phyloP scores from a whole-genome alignment of 2,329 filamentous ascomycete genomes.

The Harringtonia aguacate region DNA sequence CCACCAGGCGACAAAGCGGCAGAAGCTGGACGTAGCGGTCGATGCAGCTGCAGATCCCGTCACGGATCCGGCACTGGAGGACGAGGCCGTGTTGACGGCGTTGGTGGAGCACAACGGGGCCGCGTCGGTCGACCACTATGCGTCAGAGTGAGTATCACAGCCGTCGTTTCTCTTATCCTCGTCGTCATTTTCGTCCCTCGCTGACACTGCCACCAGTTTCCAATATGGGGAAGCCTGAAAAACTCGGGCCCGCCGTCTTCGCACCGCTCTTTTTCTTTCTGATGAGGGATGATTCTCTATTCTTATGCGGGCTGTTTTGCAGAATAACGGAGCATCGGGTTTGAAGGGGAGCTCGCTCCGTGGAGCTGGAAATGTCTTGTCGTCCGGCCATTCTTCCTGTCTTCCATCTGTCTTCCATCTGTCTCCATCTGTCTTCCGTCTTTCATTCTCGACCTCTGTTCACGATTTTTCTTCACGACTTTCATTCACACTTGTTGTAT shows the following conservation, averaged over 20 bases:
- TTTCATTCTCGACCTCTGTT: too few relatives aligned
- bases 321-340: too few relatives aligned
- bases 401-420: too few relatives aligned
- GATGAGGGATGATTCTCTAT: too few relatives aligned
- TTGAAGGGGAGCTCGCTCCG: too few relatives aligned
- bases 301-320: too few relatives aligned
- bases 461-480: neutral
- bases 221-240: neutral
- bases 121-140: constrained; percentile 25
- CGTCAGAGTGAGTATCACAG: constrained; percentile 27
- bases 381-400: too few relatives aligned
- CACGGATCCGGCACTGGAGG: constrained; percentile 27
- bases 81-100: constrained; percentile 35
- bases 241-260: too few relatives aligned
- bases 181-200: neutral
- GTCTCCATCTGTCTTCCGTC: too few relatives aligned
- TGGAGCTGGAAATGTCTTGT: too few relatives aligned
- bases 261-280: too few relatives aligned
- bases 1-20: constrained; percentile 24
- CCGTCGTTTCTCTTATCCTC: neutral
- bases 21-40: constrained; percentile 19
- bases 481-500: neutral
- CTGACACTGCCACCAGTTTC: neutral
- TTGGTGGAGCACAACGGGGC: constrained; percentile 32
- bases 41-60: constrained; percentile 9